phyloP scores from a whole-genome alignment of 768 basidiomycete genomes.

The Paxillus rubicundulus region DNA sequence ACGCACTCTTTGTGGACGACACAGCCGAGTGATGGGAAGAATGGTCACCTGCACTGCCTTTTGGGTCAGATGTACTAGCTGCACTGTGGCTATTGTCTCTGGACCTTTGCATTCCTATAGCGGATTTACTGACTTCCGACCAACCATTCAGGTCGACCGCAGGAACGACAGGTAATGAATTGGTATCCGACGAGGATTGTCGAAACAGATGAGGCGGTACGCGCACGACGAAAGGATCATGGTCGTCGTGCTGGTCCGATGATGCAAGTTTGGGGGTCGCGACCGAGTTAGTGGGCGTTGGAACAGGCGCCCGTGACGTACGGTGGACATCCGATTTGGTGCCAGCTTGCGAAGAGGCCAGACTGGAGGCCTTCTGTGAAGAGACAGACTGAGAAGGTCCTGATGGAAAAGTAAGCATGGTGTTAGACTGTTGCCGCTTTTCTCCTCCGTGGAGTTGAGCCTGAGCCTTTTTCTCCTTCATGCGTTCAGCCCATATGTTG shows the following conservation, averaged over 20 bases:
- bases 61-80: background rate
- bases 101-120: background rate
- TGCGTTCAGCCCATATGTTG: slow-evolving; percentile 45
- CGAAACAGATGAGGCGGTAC: slow-evolving; percentile 34
- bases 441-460: background rate
- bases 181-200: slow-evolving; percentile 25
- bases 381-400: slow-evolving; percentile 9
- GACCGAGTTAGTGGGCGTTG: background rate
- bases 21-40: slow-evolving; percentile 27
- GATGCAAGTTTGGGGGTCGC: slow-evolving; percentile 12
- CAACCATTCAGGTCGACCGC: slow-evolving; percentile 39
- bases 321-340: background rate
- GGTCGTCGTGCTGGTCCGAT: slow-evolving; percentile 26
- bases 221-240: slow-evolving; percentile 48
- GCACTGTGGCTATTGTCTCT: background rate
- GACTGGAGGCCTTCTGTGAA: slow-evolving; percentile 15
- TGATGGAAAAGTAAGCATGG: slow-evolving; percentile 11
- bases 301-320: slow-evolving; percentile 3
- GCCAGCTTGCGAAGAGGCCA: background rate
- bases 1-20: slow-evolving; percentile 39
- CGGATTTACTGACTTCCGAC: slow-evolving; percentile 44
- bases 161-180: slow-evolving; percentile 20
- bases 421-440: slow-evolving; percentile 16
- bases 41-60: slow-evolving; percentile 1
- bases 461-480: slow-evolving; percentile 39